A percentile compares a stretch with the other conserved stretches of the same genome.
Conservation (phyloP, 2,329 filamentous ascomycete genomes). For the Thelonectria discophora region DNA sequence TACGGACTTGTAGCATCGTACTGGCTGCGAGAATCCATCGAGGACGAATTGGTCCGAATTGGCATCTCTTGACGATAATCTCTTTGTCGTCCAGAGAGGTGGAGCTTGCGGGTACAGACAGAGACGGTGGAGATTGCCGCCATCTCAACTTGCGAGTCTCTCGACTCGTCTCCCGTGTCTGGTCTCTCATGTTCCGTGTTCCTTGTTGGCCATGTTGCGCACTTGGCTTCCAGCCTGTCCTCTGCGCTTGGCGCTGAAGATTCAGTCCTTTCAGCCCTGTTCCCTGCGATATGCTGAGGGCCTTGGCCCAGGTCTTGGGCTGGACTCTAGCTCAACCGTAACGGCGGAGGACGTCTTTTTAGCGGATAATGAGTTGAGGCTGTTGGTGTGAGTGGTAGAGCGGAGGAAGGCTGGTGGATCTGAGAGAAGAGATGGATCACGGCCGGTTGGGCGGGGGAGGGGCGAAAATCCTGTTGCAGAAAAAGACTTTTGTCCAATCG, state of each 20-base stretch:
- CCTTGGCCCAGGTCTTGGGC: constrained; percentile 10
- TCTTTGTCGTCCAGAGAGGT: background rate
- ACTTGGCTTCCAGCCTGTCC: background rate
- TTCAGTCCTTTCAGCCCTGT: constrained; percentile 12
- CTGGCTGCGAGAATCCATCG: constrained; percentile 1
- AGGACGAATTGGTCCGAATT: background rate
- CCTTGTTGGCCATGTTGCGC: background rate
- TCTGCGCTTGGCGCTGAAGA: background rate
- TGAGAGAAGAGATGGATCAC: constrained; percentile 4
- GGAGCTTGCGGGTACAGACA: constrained; percentile 3
- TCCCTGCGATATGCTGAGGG: constrained; percentile 15
- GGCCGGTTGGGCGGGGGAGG: constrained; percentile 24
- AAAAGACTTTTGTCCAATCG: constrained; percentile 21
- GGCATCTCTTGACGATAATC: background rate
- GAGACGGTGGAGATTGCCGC: constrained; percentile 4
- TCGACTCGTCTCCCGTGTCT: background rate
- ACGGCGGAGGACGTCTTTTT: too few species aligned
- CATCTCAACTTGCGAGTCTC: constrained; percentile 7
- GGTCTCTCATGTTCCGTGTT: constrained; percentile 19
- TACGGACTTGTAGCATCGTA: background rate
- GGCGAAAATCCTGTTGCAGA: constrained; percentile 5
- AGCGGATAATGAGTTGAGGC: constrained; percentile 3
- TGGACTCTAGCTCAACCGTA: background rate
- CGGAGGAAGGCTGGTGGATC: constrained; percentile 21
- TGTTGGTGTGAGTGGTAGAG: constrained; percentile 18